Percentiles rank a stretch among this genome's conserved stretches.
Evolutionary conservation across 1,284 basidiomycete species (phyloP).

Genomic region (Malassezia restricta): DNA sequence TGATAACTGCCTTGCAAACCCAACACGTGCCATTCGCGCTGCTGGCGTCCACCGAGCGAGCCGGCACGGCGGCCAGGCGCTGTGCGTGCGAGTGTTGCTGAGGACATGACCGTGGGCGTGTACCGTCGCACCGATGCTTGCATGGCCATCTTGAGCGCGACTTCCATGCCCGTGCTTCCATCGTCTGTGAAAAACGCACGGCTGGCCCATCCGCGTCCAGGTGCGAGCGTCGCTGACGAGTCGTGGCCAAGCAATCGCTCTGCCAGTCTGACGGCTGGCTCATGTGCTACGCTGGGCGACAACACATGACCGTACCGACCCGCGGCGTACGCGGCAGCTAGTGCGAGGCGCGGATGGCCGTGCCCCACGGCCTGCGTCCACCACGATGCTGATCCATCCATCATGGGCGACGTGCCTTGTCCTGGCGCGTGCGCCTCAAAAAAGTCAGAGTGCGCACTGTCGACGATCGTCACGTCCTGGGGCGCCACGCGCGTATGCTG

Average conservation of each 20-base stretch:
- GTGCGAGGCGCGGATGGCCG: constrained; percentile 60
- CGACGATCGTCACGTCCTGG: constrained; percentile 54
- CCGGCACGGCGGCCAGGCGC: constrained; percentile 20
- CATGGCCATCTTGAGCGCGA: constrained; percentile 80
- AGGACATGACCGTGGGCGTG: constrained; percentile 18
- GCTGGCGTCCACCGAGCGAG: constrained; percentile 19
- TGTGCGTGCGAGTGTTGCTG: constrained; percentile 14
- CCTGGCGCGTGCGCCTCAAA: constrained; percentile 54
- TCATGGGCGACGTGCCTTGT: constrained; percentile 53
- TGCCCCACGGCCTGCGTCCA: constrained; percentile 94
- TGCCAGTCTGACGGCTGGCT: constrained; percentile 67
- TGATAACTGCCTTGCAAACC: constrained; percentile 90
- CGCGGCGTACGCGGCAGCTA: constrained; percentile 76
- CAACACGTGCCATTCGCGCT: constrained; percentile 59
- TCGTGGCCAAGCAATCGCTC: constrained; percentile 55
- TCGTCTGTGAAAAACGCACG: constrained; percentile 88
- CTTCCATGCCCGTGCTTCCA: constrained; percentile 89
- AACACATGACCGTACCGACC: constrained; percentile 94
- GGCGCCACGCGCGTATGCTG: constrained; percentile 56
- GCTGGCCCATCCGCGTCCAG: constrained; percentile 75
- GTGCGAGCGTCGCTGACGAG: constrained; percentile 49
- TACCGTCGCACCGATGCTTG: constrained; percentile 30
- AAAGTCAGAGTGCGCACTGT: constrained; percentile 70
- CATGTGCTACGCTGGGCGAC: constrained; percentile 76
- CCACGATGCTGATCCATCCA: constrained; percentile 92